phyloP scores from a whole-genome alignment of 352 stramenopile species.

The Phytophthora sansomeana region DNA sequence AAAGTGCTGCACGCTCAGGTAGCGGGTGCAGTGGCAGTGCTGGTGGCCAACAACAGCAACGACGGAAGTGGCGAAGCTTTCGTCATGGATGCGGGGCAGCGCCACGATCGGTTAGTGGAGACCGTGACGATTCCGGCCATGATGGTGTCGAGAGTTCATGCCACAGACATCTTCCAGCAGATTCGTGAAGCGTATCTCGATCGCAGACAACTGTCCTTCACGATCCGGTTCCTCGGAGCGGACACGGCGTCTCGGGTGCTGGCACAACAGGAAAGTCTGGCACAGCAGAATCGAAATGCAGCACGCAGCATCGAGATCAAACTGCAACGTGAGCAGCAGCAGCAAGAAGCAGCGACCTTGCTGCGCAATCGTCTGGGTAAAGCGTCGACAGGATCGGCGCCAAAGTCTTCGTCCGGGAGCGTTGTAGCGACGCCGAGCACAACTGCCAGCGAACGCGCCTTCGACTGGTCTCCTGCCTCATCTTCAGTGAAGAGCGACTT shows the following conservation, averaged over 20 bases:
- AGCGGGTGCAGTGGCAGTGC: slow-evolving; percentile 68
- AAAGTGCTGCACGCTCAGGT: slow-evolving; percentile 76
- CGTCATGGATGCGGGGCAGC: slow-evolving; percentile 72
- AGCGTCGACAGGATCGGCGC: not conserved
- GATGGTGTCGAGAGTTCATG: slow-evolving; percentile 66
- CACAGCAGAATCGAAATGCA: slow-evolving; percentile 30
- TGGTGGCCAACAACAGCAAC: slow-evolving; percentile 65
- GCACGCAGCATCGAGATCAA: slow-evolving; percentile 35
- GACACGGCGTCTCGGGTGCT: slow-evolving; percentile 61
- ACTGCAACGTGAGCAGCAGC: slow-evolving; percentile 52
- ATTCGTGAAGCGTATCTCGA: slow-evolving; percentile 61
- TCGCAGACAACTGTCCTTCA: slow-evolving; percentile 44
- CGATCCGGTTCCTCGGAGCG: slow-evolving; percentile 66
- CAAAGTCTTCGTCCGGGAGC: slow-evolving; percentile 1
- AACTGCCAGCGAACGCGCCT: slow-evolving; percentile 25
- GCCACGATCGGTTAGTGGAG: slow-evolving; percentile 28
- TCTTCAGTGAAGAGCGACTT: slow-evolving; percentile 18
- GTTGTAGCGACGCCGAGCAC: slow-evolving; percentile 27
- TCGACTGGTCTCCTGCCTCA: slow-evolving; percentile 24
- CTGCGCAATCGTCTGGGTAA: slow-evolving; percentile 62
- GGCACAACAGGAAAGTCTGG: slow-evolving; percentile 51
- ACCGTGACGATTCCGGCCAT: slow-evolving; percentile 61
- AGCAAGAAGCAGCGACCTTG: slow-evolving; percentile 55
- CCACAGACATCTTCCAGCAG: slow-evolving; percentile 58
- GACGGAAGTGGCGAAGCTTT: slow-evolving; percentile 51